phyloP scores from a whole-genome alignment of 2,329 filamentous ascomycete species.

The Neonectria sp. region DNA sequence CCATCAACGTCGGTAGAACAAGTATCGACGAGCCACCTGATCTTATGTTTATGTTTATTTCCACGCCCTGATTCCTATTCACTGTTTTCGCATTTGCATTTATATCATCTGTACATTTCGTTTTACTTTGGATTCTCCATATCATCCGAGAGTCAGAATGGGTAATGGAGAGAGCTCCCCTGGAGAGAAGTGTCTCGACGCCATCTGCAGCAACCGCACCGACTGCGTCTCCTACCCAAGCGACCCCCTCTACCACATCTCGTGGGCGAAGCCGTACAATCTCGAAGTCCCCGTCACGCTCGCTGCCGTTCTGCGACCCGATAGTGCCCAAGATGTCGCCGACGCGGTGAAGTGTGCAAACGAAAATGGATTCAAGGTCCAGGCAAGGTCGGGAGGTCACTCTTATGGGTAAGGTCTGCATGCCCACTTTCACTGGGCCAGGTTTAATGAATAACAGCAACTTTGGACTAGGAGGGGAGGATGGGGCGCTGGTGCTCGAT shows the following conservation, averaged over 20 bases:
- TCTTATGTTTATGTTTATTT: not conserved
- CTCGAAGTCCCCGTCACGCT: slow-evolving; percentile 66
- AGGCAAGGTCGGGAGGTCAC: slow-evolving; percentile 75
- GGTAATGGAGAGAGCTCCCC: slow-evolving; percentile 59
- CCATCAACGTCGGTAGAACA: not conserved
- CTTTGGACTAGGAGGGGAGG: slow-evolving; percentile 63
- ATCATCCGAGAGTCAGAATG: slow-evolving; percentile 51
- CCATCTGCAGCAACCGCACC: slow-evolving; percentile 61
- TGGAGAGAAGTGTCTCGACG: slow-evolving; percentile 62
- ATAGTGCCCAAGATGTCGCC: slow-evolving; percentile 67
- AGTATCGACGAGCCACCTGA: not conserved
- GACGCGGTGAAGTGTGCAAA: slow-evolving; percentile 71
- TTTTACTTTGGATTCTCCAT: not conserved
- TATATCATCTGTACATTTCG: not conserved
- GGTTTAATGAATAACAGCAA: slow-evolving; percentile 48
- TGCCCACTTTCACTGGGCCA: fast-evolving
- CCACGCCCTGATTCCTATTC: not conserved
- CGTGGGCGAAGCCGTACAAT: slow-evolving; percentile 69
- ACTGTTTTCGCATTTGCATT: not conserved
- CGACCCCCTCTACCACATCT: slow-evolving; percentile 60
- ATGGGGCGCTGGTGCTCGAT: slow-evolving; percentile 69
- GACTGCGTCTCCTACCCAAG: slow-evolving; percentile 64
- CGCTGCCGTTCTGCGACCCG: slow-evolving; percentile 69
- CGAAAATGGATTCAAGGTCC: slow-evolving; percentile 66
- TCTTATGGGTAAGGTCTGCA: slow-evolving; percentile 68